A percentile compares a stretch with the other conserved stretches of the same genome.
phyloP scores from a whole-genome alignment of 2,329 filamentous ascomycete species.

The Pseudogymnoascus sp. region DNA sequence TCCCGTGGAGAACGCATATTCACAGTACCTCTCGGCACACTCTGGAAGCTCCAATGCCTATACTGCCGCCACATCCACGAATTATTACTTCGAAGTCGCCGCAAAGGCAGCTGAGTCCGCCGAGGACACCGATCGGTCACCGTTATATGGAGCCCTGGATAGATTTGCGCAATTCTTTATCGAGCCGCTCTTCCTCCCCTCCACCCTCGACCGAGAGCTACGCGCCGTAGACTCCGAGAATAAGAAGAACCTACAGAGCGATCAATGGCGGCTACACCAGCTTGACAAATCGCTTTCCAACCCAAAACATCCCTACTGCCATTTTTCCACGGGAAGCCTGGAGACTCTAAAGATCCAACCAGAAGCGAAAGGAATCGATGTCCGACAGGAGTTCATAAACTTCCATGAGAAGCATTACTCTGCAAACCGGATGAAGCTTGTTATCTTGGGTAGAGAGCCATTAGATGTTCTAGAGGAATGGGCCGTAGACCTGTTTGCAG shows the following conservation, averaged over 20 bases:
- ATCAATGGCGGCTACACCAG: constrained; percentile 64
- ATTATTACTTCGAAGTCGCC: constrained; percentile 95
- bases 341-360: constrained; percentile 64
- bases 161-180: constrained; percentile 72
- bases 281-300: constrained; percentile 64
- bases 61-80: constrained; percentile 86
- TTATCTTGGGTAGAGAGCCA: constrained; percentile 59
- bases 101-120: constrained; percentile 66
- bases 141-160: constrained; percentile 64
- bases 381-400: constrained; percentile 64
- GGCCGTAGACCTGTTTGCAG: constrained; percentile 61
- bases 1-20: constrained; percentile 91
- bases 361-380: constrained; percentile 58
- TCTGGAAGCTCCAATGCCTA: constrained; percentile 94
- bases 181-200: constrained; percentile 61
- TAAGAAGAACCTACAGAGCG: constrained; percentile 72
- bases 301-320: constrained; percentile 61
- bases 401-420: constrained; percentile 68
- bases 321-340: constrained; percentile 67
- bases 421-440: constrained; percentile 67
- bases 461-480: constrained; percentile 61
- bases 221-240: constrained; percentile 70
- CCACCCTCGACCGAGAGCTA: constrained; percentile 63
- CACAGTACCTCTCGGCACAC: constrained; percentile 81
- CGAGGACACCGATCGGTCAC: constrained; percentile 44